Percentiles rank a stretch among this genome's conserved stretches.
phyloP scores from a whole-genome alignment of 2,329 filamentous ascomycete genomes.

The Claviceps monticola region DNA sequence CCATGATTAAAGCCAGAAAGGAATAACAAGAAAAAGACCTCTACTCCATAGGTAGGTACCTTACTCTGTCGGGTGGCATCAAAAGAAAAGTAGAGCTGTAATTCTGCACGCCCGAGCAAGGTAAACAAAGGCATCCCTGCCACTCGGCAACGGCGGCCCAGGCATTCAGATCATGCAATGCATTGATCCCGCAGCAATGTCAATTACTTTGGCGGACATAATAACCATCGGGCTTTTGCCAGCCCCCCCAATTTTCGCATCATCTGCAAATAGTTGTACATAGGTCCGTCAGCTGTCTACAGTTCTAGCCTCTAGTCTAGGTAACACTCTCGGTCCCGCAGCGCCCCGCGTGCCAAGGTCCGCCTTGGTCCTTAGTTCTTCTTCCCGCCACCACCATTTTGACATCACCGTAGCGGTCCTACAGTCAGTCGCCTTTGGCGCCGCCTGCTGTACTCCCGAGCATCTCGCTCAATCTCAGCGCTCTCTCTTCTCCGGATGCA shows the following conservation, averaged over 20 bases:
- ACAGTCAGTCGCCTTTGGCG: background rate
- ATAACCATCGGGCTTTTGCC: background rate
- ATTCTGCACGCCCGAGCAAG: too few species aligned
- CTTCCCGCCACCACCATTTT: slow-evolving; percentile 19
- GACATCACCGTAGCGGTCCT: slow-evolving; percentile 13
- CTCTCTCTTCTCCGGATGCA: background rate
- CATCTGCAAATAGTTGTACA: too few species aligned
- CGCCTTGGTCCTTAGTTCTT: background rate
- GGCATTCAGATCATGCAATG: background rate
- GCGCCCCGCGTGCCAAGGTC: background rate
- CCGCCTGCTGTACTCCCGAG: background rate
- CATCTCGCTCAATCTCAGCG: background rate
- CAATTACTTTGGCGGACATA: background rate
- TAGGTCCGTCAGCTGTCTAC: background rate
- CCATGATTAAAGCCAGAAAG: too few species aligned
- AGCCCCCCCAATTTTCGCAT: slow-evolving; percentile 2
- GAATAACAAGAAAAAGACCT: too few species aligned
- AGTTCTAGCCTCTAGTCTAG: background rate
- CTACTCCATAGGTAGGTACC: too few species aligned
- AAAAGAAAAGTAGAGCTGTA: too few species aligned
- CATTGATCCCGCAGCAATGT: background rate
- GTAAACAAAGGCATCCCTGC: background rate
- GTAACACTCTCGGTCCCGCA: background rate
- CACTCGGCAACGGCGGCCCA: background rate
- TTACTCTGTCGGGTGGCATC: too few species aligned